Conservation (phyloP, 257 asterid genomes). For the Buddleja alternifolia region DNA sequence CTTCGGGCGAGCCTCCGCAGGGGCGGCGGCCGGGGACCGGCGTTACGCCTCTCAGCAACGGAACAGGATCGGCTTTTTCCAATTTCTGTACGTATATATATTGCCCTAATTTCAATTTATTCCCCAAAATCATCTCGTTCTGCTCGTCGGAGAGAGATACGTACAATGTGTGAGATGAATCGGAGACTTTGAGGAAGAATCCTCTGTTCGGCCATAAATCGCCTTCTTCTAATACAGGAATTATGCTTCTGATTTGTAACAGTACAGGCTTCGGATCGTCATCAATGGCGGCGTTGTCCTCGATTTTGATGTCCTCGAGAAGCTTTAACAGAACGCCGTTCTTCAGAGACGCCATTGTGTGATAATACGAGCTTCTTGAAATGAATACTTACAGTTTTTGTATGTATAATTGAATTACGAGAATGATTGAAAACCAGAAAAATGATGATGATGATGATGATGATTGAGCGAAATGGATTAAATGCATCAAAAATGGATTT, state of each 20-base stretch:
- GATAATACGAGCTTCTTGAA: constrained; percentile 8
- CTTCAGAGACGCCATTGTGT: constrained; percentile 54
- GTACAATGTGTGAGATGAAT: constrained; percentile 61
- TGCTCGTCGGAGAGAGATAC: constrained; percentile 64
- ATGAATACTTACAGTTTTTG: constrained; percentile 4
- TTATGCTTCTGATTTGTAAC: constrained; percentile 73
- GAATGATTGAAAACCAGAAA: background rate
- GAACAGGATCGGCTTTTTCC: constrained; percentile 62
- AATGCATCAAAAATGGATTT: no score
- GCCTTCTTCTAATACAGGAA: constrained; percentile 77
- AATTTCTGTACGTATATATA: constrained; percentile 50
- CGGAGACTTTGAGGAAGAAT: constrained; percentile 72
- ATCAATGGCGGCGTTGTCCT: constrained; percentile 24
- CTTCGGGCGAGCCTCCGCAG: constrained; percentile 67
- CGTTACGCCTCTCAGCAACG: constrained; percentile 55
- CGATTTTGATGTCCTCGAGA: constrained; percentile 53
- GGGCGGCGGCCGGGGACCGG: constrained; percentile 65
- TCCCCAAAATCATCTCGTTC: constrained; percentile 63
- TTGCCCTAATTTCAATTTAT: constrained; percentile 68
- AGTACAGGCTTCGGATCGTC: constrained; percentile 46
- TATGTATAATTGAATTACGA: background rate
- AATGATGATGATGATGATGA: background rate
- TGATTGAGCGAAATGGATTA: background rate
- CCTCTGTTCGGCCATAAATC: constrained; percentile 74
- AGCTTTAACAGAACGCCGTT: constrained; percentile 64